A percentile compares a stretch with the other conserved stretches of the same genome.
These are phyloP conservation scores for Penicillium steckii DNA, from an alignment of 495 filamentous ascomycete genomes.

Conservation along the genomic window DNA sequence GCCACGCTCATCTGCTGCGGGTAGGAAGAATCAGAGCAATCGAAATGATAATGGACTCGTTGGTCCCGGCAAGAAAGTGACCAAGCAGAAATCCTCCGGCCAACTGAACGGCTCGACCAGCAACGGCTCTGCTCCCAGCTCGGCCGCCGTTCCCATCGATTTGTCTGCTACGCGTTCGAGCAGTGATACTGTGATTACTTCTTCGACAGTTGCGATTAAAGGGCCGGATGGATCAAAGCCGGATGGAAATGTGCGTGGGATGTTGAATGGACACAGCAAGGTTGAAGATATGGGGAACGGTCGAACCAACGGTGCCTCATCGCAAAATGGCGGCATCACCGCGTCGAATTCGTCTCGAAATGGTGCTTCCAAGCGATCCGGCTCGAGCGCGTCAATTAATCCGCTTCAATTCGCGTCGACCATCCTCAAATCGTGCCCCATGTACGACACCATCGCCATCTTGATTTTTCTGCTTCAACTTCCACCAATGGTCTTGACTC, in stretches of 20 bases:
- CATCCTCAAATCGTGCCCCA: conserved; percentile 84
- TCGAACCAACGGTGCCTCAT: conserved; percentile 34
- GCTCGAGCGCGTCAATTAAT: conserved; percentile 57
- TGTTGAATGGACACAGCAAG: conserved; percentile 41
- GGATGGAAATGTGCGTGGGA: conserved; percentile 36
- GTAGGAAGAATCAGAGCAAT: conserved; percentile 61
- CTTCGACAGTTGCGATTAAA: conserved; percentile 38
- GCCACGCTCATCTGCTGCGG: conserved; percentile 73
- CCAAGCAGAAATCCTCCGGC: conserved; percentile 63
- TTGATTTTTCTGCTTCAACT: conserved; percentile 96
- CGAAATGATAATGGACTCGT: conserved; percentile 86
- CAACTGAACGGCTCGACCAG: conserved; percentile 55
- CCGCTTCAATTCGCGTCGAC: conserved; percentile 74
- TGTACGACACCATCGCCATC: conserved; percentile 95
- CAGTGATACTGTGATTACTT: conserved; percentile 37
- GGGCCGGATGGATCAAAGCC: conserved; percentile 32
- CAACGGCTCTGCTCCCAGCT: conserved; percentile 45
- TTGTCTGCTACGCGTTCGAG: conserved; percentile 40
- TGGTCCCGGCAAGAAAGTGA: conserved; percentile 79
- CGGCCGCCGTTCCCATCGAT: conserved; percentile 46
- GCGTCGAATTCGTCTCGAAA: conserved; percentile 35
- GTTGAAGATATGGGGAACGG: conserved; percentile 41
- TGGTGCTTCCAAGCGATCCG: conserved; percentile 59
- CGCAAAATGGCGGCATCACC: conserved; percentile 35
- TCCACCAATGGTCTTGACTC: conserved; percentile 84